These are phyloP conservation scores for Posidonia australis DNA, from an alignment of 106 monocot species.

Conservation along the genomic window DNA sequence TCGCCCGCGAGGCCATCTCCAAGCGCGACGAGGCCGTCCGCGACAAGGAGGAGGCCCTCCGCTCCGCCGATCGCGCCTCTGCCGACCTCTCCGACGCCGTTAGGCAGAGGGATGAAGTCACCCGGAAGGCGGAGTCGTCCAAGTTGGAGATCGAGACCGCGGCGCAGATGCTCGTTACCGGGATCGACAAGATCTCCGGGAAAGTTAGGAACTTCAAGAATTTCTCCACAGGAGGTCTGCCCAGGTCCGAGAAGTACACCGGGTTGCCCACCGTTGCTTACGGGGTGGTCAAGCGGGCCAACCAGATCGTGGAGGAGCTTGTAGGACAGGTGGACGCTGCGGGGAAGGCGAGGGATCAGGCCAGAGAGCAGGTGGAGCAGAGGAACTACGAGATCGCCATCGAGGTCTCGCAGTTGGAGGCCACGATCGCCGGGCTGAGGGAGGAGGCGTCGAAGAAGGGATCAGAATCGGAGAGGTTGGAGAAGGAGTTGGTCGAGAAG, in stretches of 20 bases:
- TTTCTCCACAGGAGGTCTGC: conserved; percentile 44
- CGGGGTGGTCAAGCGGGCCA: conserved; percentile 70
- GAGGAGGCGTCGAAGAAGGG: conserved; percentile 39
- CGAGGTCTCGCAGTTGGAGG: conserved; percentile 93
- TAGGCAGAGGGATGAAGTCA: conserved; percentile 20
- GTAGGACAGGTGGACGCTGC: conserved; percentile 46
- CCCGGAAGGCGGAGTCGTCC: conserved; percentile 16
- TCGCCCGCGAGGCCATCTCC: conserved; percentile 32
- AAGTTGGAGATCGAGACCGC: conserved; percentile 50
- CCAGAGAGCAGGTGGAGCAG: conserved; percentile 70
- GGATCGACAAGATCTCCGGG: conserved; percentile 68
- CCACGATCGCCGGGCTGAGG: conserved; percentile 44
- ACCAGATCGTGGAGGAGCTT: conserved; percentile 80
- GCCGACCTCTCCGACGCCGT: conserved; percentile 22
- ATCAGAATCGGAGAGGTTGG: conserved; percentile 28
- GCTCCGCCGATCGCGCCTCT: conserved; percentile 1
- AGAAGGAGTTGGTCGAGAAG: conserved; percentile 28
- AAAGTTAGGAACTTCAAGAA: conserved; percentile 42
- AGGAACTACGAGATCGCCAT: conserved; percentile 95
- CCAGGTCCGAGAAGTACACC: conserved; percentile 73
- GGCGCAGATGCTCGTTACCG: conserved; percentile 65
- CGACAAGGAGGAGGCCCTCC: conserved; percentile 21
- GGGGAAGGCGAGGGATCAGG: conserved; percentile 44
- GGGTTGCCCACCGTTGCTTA: conserved; percentile 77
- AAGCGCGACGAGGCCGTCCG: conserved; percentile 50